Evolutionary conservation across 2,329 filamentous ascomycete species (phyloP).

Genomic region (Boeremia exigua): DNA sequence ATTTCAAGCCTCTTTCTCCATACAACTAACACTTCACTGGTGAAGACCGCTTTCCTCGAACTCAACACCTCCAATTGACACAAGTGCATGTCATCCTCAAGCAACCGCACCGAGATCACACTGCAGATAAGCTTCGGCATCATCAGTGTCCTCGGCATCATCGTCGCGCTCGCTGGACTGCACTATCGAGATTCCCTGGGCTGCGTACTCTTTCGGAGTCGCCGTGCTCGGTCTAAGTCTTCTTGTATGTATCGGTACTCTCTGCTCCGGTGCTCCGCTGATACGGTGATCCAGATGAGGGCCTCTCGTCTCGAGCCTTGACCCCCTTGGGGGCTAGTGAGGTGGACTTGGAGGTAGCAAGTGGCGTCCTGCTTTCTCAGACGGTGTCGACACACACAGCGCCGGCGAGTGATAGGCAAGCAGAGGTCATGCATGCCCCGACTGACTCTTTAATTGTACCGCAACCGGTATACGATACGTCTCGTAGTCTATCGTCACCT

Average conservation of each 20-base stretch:
- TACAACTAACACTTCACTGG: too few relatives aligned
- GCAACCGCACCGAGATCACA: background rate
- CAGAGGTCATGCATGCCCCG: background rate
- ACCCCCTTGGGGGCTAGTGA: too few relatives aligned
- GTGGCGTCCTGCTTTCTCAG: too few relatives aligned
- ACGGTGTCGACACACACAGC: too few relatives aligned
- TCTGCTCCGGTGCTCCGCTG: too few relatives aligned
- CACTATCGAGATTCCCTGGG: conserved; percentile 20
- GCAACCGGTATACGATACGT: background rate
- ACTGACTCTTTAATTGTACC: background rate
- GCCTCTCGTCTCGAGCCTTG: too few relatives aligned
- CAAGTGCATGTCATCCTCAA: background rate
- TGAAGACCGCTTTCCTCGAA: too few relatives aligned
- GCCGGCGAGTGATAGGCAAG: background rate
- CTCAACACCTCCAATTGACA: too few relatives aligned
- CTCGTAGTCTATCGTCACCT: background rate
- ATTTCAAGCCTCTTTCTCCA: too few relatives aligned
- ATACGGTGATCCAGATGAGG: too few relatives aligned
- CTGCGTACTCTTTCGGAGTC: conserved; percentile 12
- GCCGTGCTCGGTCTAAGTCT: background rate
- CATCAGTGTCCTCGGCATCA: conserved; percentile 13
- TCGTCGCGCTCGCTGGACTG: conserved; percentile 16
- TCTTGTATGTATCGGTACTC: background rate
- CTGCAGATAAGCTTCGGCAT: conserved; percentile 21
- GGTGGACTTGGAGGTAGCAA: too few relatives aligned